Evolutionary conservation across 495 filamentous ascomycete species (phyloP).

Genomic region (Cercophora samala): DNA sequence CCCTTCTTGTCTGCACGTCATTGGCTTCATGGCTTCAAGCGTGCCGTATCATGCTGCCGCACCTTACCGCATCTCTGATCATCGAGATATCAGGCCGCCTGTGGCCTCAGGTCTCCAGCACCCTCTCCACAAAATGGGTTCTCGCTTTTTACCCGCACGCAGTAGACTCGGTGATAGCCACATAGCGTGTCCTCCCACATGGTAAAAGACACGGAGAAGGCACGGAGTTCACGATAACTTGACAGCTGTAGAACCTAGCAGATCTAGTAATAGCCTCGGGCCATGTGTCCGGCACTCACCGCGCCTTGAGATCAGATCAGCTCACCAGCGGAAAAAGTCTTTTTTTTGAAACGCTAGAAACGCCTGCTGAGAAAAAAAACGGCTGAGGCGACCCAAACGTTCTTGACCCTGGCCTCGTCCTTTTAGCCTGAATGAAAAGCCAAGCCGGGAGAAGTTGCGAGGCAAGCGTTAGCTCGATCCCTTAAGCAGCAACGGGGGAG

Average conservation of each 20-base stretch:
- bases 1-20: neutral
- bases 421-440: slow-evolving; percentile 29
- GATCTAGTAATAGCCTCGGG: neutral
- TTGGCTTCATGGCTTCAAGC: neutral
- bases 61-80: neutral
- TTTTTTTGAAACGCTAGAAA: neutral
- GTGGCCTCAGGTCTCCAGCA: neutral
- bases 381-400: neutral
- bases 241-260: neutral
- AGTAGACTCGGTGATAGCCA: neutral
- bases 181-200: neutral
- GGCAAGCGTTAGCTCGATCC: neutral
- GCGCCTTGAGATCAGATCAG: neutral
- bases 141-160: too few species aligned
- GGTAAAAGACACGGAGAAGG: neutral
- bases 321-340: slow-evolving; percentile 2
- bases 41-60: neutral
- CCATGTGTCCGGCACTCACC: neutral
- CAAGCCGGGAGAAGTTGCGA: slow-evolving; percentile 28
- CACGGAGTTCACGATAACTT: neutral
- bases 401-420: slow-evolving; percentile 10
- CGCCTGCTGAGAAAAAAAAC: slow-evolving; percentile 3
- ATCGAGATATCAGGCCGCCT: neutral
- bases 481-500: neutral
- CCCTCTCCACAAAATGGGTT: neutral